Conservation (phyloP, 805 yeast genomes). For the Debaryomyces prosopidis region DNA sequence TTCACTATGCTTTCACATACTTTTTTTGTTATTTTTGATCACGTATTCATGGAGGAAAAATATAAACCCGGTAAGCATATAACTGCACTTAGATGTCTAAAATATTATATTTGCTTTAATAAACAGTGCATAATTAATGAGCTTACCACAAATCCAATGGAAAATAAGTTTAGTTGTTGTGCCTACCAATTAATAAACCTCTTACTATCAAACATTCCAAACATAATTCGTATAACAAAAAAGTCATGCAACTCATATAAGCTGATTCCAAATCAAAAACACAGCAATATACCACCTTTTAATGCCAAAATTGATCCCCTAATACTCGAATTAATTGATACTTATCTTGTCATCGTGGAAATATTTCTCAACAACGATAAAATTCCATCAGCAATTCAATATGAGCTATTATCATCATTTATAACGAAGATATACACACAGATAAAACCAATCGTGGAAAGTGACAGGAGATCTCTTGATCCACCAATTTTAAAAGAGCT, state of each 20-base stretch:
- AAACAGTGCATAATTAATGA: constrained; percentile 7
- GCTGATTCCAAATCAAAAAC: neutral
- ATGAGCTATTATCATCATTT: constrained; percentile 13
- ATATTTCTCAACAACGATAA: constrained; percentile 12
- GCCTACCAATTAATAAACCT: constrained; percentile 8
- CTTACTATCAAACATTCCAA: constrained; percentile 1
- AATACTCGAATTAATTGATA: constrained; percentile 9
- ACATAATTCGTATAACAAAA: neutral
- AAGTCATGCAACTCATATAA: neutral
- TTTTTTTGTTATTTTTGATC: constrained; percentile 6
- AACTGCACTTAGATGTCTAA: constrained; percentile 8
- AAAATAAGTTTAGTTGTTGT: constrained; percentile 11
- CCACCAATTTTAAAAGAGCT: constrained; percentile 9
- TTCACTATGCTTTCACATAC: constrained; percentile 5
- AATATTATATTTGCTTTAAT: constrained; percentile 15
- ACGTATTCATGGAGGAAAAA: constrained; percentile 1
- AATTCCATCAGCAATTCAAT: constrained; percentile 15
- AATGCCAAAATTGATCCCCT: constrained; percentile 1
- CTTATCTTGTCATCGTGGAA: constrained; percentile 13
- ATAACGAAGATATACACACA: constrained; percentile 7
- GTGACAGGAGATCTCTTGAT: constrained; percentile 4
- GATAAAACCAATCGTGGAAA: constrained; percentile 1
- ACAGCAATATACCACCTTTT: neutral
- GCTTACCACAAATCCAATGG: constrained; percentile 7
- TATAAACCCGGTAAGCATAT: constrained; percentile 1